Conservation (phyloP, 2,329 filamentous ascomycete species). For the Venturia nashicola region DNA sequence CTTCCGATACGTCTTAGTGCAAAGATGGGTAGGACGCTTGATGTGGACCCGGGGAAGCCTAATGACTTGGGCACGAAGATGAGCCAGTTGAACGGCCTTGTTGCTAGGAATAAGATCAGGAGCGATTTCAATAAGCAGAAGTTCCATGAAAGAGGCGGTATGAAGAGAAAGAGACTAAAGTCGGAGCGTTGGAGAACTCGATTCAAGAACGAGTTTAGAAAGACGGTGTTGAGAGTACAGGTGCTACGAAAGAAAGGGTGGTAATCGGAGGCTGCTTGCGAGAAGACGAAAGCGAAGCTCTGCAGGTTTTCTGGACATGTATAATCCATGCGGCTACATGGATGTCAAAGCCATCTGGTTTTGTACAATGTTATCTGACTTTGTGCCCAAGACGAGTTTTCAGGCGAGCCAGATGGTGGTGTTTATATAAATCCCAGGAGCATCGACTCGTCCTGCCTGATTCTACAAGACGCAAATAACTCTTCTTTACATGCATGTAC, state of each 20-base stretch:
- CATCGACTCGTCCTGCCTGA: neutral
- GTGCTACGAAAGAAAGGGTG: constrained; percentile 67
- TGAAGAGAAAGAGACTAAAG: constrained; percentile 65
- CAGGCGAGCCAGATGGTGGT: neutral
- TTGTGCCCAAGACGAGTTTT: neutral
- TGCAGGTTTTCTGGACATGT: neutral
- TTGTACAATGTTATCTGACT: neutral
- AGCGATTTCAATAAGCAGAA: constrained; percentile 45
- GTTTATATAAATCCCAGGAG: neutral
- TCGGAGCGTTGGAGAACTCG: constrained; percentile 51
- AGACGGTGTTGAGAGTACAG: constrained; percentile 14
- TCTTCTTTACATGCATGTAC: neutral
- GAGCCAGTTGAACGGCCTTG: constrained; percentile 21
- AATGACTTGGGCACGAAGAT: constrained; percentile 9
- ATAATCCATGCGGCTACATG: neutral
- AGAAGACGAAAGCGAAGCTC: neutral
- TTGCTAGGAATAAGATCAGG: constrained; percentile 45
- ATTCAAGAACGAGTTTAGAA: constrained; percentile 10
- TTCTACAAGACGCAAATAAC: neutral
- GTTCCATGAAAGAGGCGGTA: constrained; percentile 62
- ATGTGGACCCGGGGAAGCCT: constrained; percentile 19
- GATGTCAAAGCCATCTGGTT: neutral
- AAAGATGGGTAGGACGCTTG: constrained; percentile 25
- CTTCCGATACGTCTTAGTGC: constrained; percentile 7
- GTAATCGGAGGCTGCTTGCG: constrained; percentile 30